A percentile compares a stretch with the other conserved stretches of the same genome.
Conservation (phyloP, 202 grass and related monocot species). For the Carex arenaria region DNA sequence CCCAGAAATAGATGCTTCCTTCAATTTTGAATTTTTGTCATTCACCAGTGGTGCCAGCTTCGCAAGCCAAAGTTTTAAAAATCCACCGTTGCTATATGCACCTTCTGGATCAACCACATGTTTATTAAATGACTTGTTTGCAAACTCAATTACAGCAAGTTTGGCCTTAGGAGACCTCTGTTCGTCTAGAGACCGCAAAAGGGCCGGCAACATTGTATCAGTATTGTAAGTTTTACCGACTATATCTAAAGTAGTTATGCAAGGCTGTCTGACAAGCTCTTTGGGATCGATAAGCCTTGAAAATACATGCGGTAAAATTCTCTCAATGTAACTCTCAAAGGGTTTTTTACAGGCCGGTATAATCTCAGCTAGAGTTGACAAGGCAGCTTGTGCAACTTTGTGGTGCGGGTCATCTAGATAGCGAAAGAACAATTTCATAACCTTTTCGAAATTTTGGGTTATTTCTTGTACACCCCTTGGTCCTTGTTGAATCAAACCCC, state of each 20-base stretch:
- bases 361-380: constrained; percentile 88
- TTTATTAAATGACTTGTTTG: constrained; percentile 95
- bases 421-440: constrained; percentile 98
- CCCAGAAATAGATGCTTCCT: constrained; percentile 90
- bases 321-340: constrained; percentile 98
- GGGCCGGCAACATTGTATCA: constrained; percentile 87
- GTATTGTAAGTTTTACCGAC: constrained; percentile 80
- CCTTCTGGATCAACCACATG: constrained; percentile 79
- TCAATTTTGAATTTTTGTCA: constrained; percentile 94
- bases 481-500: constrained; percentile 75
- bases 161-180: constrained; percentile 99
- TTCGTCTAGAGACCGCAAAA: constrained; percentile 92
- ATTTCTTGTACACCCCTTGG: constrained; percentile 84
- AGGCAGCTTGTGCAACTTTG: constrained; percentile 94
- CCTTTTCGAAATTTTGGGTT: constrained; percentile 95
- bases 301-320: constrained; percentile 98
- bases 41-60: constrained; percentile 90
- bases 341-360: constrained; percentile 97
- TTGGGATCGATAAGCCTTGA: constrained; percentile 98
- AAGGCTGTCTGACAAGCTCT: constrained; percentile 96
- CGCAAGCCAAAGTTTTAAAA: constrained; percentile 96
- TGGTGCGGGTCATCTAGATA: constrained; percentile 99
- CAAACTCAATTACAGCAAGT: constrained; percentile 92
- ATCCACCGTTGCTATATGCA: constrained; percentile 74
- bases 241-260: constrained; percentile 70